These are phyloP conservation scores for Darksidea phi DNA, from an alignment of 495 filamentous ascomycete genomes.

Conservation along the genomic window DNA sequence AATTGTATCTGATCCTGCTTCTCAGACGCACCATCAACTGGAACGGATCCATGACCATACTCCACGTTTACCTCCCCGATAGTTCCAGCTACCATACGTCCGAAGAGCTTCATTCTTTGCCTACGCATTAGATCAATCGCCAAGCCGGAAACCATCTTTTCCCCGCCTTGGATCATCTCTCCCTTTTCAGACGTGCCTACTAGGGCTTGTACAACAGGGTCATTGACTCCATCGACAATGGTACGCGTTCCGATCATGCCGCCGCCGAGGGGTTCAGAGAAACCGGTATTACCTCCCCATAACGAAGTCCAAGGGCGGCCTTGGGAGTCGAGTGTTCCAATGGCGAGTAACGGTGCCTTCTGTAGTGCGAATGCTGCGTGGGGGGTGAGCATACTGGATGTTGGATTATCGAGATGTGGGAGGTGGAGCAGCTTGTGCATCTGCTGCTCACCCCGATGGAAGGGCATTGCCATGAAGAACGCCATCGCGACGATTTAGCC, in stretches of 20 bases:
- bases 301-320: conserved; percentile 71
- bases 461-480: conserved; percentile 48
- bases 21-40: conserved; percentile 34
- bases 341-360: conserved; percentile 61
- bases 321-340: conserved; percentile 65
- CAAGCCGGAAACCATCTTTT: conserved; percentile 58
- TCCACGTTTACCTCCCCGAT: conserved; percentile 41
- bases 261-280: conserved; percentile 57
- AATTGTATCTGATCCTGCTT: conserved; percentile 60
- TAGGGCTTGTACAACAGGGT: conserved; percentile 64
- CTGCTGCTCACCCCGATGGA: conserved; percentile 54
- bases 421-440: conserved; percentile 52
- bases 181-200: conserved; percentile 46
- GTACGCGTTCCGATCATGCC: conserved; percentile 60
- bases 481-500: conserved; percentile 41
- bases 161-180: conserved; percentile 44
- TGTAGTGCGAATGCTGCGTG: conserved; percentile 55
- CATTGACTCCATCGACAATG: conserved; percentile 56
- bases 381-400: conserved; percentile 54
- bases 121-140: conserved; percentile 66
- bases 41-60: conserved; percentile 32
- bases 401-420: conserved; percentile 59
- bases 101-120: conserved; percentile 66
- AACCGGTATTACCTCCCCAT: conserved; percentile 69
- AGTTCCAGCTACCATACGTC: conserved; percentile 60